These are phyloP conservation scores for Flueggea neowawraea DNA, from an alignment of 441 rosid species.

Conservation along the genomic window DNA sequence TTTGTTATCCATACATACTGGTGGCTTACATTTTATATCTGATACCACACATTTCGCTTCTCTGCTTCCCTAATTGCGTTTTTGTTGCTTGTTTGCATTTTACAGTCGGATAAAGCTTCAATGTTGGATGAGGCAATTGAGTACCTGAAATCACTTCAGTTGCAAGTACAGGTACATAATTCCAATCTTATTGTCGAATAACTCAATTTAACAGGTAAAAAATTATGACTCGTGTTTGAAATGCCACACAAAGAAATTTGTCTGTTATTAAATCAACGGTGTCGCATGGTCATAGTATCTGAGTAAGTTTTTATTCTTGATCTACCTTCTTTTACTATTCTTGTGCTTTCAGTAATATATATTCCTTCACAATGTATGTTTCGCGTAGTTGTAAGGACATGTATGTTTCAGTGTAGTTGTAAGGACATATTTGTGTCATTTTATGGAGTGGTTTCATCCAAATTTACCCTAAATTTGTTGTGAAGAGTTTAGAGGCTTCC, in stretches of 20 bases:
- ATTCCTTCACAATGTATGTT: neutral
- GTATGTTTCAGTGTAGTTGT: neutral
- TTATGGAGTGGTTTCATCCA: neutral
- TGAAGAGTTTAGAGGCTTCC: neutral
- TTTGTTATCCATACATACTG: neutral
- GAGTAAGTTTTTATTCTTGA: neutral
- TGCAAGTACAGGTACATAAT: conserved; percentile 67
- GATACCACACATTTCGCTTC: neutral
- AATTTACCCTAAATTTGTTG: neutral
- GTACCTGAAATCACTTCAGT: conserved; percentile 70
- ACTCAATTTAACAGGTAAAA: neutral
- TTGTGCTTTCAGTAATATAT: neutral
- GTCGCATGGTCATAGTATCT: neutral
- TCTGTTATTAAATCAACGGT: neutral
- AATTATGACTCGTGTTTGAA: no score
- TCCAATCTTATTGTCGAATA: neutral
- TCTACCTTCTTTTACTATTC: neutral
- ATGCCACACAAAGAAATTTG: no score
- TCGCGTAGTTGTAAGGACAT: no score
- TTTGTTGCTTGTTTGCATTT: conserved; percentile 9
- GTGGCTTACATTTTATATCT: no score
- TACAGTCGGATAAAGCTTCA: conserved; percentile 89
- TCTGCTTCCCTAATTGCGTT: neutral
- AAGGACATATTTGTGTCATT: neutral
- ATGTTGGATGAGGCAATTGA: conserved; percentile 94